phyloP scores from a whole-genome alignment of 345 rosid genomes.

The Camelina sativa region DNA sequence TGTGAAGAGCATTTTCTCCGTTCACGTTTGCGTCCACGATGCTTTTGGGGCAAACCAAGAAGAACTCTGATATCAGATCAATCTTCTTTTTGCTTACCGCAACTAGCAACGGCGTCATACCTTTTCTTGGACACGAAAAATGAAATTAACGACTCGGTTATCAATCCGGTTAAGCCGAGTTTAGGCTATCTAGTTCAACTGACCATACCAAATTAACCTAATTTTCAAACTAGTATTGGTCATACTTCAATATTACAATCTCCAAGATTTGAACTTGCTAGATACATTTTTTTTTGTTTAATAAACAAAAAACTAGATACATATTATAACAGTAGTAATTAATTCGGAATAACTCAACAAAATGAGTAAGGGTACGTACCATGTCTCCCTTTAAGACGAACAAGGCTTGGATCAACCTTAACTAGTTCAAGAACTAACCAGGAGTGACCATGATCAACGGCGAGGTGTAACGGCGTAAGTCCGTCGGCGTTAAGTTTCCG shows the following conservation, averaged over 20 bases:
- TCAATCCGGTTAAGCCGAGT: neutral
- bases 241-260: neutral
- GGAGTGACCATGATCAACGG: conserved; percentile 23
- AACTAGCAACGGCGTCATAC: conserved; percentile 40
- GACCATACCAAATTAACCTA: neutral
- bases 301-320: too few species aligned
- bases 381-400: conserved; percentile 38
- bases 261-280: neutral
- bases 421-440: conserved; percentile 17
- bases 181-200: neutral
- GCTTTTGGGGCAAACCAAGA: conserved; percentile 32
- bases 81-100: conserved; percentile 11
- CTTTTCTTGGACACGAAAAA: neutral
- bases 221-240: neutral
- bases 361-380: conserved; percentile 22
- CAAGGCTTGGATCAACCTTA: conserved; percentile 34
- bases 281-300: neutral
- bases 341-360: too few species aligned
- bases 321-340: too few species aligned
- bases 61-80: conserved; percentile 32
- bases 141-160: neutral
- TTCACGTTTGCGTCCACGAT: conserved; percentile 37
- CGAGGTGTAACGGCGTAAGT: conserved; percentile 45
- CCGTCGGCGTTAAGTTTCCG: conserved; percentile 43
- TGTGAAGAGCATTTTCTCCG: conserved; percentile 39